Conservation (phyloP, 177 flowering plant species). For the Tripterygium wilfordii region DNA sequence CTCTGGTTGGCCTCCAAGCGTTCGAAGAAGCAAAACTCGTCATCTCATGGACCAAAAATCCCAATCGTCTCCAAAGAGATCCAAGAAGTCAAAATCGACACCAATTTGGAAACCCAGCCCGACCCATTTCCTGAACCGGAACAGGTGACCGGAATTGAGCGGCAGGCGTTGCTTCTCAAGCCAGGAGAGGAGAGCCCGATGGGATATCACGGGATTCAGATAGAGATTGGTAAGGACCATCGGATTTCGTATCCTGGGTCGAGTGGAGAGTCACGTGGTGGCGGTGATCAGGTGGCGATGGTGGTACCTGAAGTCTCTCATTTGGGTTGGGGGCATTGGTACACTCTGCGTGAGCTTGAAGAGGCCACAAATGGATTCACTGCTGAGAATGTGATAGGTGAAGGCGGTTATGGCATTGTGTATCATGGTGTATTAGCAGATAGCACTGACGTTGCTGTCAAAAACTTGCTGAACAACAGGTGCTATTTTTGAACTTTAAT, state of each 20-base stretch:
- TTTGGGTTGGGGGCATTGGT: constrained; percentile 98
- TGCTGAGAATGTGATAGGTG: constrained; percentile 73
- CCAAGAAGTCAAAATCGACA: constrained; percentile 49
- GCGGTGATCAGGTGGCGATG: constrained; percentile 30
- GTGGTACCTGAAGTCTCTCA: constrained; percentile 80
- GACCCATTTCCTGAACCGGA: constrained; percentile 45
- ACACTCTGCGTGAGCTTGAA: constrained; percentile 86
- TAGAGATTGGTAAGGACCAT: constrained; percentile 63
- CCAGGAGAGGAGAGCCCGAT: constrained; percentile 40
- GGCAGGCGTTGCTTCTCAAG: constrained; percentile 28
- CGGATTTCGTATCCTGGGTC: constrained; percentile 49
- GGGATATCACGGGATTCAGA: constrained; percentile 43
- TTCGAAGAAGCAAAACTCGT: constrained; percentile 3
- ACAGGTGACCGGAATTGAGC: constrained; percentile 17
- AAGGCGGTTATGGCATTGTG: constrained; percentile 97
- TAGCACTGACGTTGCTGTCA: constrained; percentile 56
- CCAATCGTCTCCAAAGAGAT: constrained; percentile 63
- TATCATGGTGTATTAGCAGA: constrained; percentile 65
- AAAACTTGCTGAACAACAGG: constrained; percentile 93
- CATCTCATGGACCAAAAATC: constrained; percentile 26
- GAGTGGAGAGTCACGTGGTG: constrained; percentile 28
- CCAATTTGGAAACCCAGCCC: constrained; percentile 16
- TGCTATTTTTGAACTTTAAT: constrained; percentile 5
- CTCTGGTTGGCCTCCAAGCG: constrained; percentile 37
- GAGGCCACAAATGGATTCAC: constrained; percentile 59